Evolutionary conservation across 352 stramenopile genomes (phyloP).

Genomic region (Phytophthora tentaculata): DNA sequence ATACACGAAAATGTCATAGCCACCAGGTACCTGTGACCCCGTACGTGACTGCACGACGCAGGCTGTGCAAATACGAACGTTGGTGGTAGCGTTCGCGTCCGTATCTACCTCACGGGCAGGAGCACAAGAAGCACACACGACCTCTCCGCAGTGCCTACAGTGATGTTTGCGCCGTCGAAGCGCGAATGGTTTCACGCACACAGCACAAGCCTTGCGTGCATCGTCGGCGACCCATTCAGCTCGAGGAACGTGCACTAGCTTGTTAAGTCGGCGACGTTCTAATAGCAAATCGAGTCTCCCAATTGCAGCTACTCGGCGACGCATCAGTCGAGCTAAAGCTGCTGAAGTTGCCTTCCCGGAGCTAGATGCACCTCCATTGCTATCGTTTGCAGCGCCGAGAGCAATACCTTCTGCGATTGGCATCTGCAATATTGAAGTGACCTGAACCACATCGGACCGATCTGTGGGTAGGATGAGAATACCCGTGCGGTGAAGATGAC

Average conservation of each 20-base stretch:
- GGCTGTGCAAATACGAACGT: conserved; percentile 65
- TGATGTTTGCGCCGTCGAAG: conserved; percentile 70
- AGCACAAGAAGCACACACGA: conserved; percentile 73
- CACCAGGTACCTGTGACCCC: conserved; percentile 19
- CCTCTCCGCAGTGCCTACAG: conserved; percentile 76
- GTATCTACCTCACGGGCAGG: conserved; percentile 53
- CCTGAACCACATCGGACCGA: conserved; percentile 63
- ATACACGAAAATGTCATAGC: conserved; percentile 52
- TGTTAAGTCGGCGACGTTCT: conserved; percentile 62
- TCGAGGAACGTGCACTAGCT: conserved; percentile 56
- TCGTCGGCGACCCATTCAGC: conserved; percentile 68
- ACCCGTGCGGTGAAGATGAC: conserved; percentile 64
- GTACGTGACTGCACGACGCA: conserved; percentile 63
- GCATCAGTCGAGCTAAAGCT: conserved; percentile 48
- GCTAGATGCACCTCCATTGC: conserved; percentile 10
- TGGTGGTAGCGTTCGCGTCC: conserved; percentile 39
- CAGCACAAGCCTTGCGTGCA: conserved; percentile 59
- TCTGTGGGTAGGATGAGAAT: conserved; percentile 69
- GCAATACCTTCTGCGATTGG: conserved; percentile 31
- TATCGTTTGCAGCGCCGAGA: conserved; percentile 31
- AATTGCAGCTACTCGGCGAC: conserved; percentile 52
- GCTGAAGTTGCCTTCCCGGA: conserved; percentile 18
- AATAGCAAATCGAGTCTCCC: conserved; percentile 57
- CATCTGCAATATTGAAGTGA: conserved; percentile 75
- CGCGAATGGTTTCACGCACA: conserved; percentile 73